Evolutionary conservation across 371 early-diverging fungal genomes (phyloP), one percentile per base, ranked within the genome.

Genomic region (Circinella umbellata): DNA sequence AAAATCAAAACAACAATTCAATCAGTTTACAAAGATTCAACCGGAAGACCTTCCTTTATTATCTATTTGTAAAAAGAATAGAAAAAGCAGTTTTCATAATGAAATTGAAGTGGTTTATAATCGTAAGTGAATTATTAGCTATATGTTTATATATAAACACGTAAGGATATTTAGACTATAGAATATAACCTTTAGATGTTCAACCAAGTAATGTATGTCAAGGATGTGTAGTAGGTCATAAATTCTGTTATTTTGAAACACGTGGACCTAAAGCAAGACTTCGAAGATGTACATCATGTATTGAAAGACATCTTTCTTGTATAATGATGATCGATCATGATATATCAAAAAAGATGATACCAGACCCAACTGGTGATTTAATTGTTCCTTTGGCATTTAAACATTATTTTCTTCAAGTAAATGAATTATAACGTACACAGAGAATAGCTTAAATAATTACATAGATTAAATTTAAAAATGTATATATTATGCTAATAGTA

Each of bases 201-300:
- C 57, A 57, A 34, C 57, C 57, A 8, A 34, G n/a, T 13, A 57
- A 57, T 34, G 57, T 57, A 27, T 57, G 57, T 34, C 27, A 57
- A 27, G 57, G 57, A 34, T 57, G 57, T 34, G 11, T 57, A 9
- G 5, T 5, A 27, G 34, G 57, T 11, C 11, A 57, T 14, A 57
- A 14, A 34, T 57, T 57, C 57, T 57, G 57, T 34, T 18, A 57
- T 14, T 57, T 57, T 34, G 34, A 57, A 57, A 5, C 27, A 27
- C 57, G 57, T 34, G 57, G 57, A 4, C 57, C 57, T 7, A 57
- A 34, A n/a, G 57, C 57, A 57, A 11, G 57, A n/a, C 34, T 57
- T 6, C 20, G 57, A 34, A 18, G 35, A 57, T 57, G 57, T 14
- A 34, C 7, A 7, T 20, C 57, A 57, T 57, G 57, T 34, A 27